Evolutionary conservation across 805 yeast species (phyloP).

Genomic region (Candida ponderosae): DNA sequence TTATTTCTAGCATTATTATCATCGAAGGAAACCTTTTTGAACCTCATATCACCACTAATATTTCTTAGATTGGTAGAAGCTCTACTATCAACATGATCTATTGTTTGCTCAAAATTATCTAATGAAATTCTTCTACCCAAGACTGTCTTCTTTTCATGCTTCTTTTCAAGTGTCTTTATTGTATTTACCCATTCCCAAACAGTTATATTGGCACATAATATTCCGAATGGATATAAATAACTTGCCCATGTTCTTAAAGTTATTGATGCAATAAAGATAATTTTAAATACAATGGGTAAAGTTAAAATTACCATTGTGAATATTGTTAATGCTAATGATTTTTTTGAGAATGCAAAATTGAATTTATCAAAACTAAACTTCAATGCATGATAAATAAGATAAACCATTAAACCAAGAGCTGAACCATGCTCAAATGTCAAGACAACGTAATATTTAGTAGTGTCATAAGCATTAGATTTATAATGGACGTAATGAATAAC

Average conservation of each 20-base stretch:
- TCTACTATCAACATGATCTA: no score
- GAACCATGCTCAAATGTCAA: constrained; percentile 22
- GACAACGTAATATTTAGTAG: constrained; percentile 6
- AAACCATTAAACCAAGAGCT: constrained; percentile 22
- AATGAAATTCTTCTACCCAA: constrained; percentile 50
- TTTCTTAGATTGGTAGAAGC: no score
- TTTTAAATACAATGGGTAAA: constrained; percentile 28
- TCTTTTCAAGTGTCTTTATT: constrained; percentile 40
- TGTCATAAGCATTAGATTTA: constrained; percentile 2
- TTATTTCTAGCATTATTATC: background rate
- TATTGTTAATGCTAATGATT: constrained; percentile 40
- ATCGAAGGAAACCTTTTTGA: constrained; percentile 1
- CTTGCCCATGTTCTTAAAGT: constrained; percentile 45
- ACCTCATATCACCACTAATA: constrained; percentile 5
- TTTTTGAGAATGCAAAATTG: constrained; percentile 36
- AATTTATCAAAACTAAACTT: constrained; percentile 30
- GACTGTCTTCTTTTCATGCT: constrained; percentile 46
- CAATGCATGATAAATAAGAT: constrained; percentile 26
- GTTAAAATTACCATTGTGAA: constrained; percentile 32
- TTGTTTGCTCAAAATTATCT: constrained; percentile 28
- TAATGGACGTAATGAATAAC: constrained; percentile 12
- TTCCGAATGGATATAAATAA: constrained; percentile 35
- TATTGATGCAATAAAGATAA: constrained; percentile 27
- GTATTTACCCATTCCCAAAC: constrained; percentile 64
- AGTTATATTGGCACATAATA: constrained; percentile 41